Evolutionary conservation across 2,329 filamentous ascomycete genomes (phyloP).

Genomic region (Keithomyces neogunnii): DNA sequence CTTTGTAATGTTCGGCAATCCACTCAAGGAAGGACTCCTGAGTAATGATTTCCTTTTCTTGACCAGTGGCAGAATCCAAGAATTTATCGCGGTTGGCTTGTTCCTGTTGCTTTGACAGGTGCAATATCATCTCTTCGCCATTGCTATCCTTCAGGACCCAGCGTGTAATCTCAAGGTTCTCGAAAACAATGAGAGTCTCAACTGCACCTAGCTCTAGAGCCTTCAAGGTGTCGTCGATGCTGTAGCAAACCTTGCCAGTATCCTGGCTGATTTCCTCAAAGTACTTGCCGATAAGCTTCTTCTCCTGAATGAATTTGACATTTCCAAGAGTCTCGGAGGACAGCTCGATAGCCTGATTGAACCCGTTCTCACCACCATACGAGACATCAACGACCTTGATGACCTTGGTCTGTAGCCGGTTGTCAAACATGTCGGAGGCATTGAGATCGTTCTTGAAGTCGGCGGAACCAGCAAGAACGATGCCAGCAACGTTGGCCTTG

Average conservation of each 20-base stretch:
- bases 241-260: conserved; percentile 93
- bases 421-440: conserved; percentile 94
- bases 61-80: conserved; percentile 89
- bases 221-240: conserved; percentile 95
- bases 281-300: conserved; percentile 98
- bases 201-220: conserved; percentile 91
- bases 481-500: conserved; percentile 94
- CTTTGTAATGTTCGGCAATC: conserved; percentile 97
- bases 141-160: conserved; percentile 78
- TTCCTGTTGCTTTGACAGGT: conserved; percentile 78
- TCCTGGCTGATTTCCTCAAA: conserved; percentile 99
- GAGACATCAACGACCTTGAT: conserved; percentile 99
- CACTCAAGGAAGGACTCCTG: conserved; percentile 96
- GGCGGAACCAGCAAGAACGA: conserved; percentile 92
- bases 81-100: conserved; percentile 67
- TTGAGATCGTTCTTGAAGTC: conserved; percentile 99
- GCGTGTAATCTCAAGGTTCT: conserved; percentile 91
- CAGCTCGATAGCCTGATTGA: conserved; percentile 98
- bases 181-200: conserved; percentile 91
- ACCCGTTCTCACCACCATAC: conserved; percentile 97
- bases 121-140: conserved; percentile 65
- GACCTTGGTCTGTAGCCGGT: conserved; percentile 84
- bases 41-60: conserved; percentile 91
- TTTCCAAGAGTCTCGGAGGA: conserved; percentile 93
- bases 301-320: conserved; percentile 99